phyloP scores from a whole-genome alignment of 2,329 filamentous ascomycete genomes.

The Sporothrix phasma region DNA sequence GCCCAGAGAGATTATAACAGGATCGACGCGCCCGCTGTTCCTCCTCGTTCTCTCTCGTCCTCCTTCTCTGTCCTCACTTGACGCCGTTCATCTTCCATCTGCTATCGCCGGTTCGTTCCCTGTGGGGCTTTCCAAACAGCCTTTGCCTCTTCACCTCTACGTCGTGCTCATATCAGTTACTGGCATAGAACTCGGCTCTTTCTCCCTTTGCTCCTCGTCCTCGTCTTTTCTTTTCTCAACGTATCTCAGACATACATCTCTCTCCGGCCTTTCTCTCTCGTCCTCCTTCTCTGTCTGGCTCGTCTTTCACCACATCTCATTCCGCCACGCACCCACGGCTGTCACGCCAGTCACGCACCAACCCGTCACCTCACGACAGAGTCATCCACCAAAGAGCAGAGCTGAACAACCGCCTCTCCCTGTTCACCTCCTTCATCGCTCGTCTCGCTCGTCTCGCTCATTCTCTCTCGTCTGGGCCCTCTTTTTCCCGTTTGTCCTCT shows the following conservation, averaged over 20 bases:
- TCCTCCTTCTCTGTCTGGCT: not conserved
- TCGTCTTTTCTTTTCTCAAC: not conserved
- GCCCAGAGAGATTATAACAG: slow-evolving; percentile 1
- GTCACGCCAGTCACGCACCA: not conserved
- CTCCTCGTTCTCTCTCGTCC: not conserved
- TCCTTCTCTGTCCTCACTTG: slow-evolving; percentile 1
- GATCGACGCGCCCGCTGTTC: not conserved
- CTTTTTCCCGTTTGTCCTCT: not conserved
- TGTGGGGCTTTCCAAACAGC: too few relatives aligned
- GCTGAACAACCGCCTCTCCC: not conserved
- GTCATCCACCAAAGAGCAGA: not conserved
- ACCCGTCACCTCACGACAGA: not conserved
- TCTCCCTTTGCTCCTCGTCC: not conserved
- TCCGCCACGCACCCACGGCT: not conserved
- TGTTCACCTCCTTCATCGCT: not conserved
- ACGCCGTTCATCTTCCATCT: not conserved
- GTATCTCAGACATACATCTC: too few relatives aligned
- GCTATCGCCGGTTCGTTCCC: not conserved
- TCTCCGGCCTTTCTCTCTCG: not conserved
- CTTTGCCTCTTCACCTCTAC: not conserved
- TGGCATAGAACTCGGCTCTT: not conserved
- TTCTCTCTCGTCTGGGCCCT: not conserved
- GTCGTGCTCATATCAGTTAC: not conserved
- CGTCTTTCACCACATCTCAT: not conserved
- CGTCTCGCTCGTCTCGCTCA: too few relatives aligned